Evolutionary conservation across 208 protist species (phyloP).

Genomic region (Borovskyia barvae): DNA sequence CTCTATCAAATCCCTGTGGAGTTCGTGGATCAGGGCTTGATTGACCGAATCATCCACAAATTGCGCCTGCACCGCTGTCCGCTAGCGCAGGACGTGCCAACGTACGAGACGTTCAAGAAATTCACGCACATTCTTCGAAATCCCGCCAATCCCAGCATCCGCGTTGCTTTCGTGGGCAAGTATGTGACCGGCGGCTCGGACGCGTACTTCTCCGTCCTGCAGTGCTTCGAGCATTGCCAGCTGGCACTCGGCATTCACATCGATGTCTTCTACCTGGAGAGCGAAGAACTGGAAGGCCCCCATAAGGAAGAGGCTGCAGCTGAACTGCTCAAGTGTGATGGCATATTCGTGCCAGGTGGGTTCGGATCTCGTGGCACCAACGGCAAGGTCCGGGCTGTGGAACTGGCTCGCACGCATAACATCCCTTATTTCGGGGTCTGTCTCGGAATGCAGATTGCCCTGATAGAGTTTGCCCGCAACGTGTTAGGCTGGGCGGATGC

Average conservation of each 20-base stretch:
- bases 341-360: slow-evolving; percentile 98
- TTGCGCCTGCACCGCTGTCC: slow-evolving; percentile 47
- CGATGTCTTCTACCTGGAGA: slow-evolving; percentile 94
- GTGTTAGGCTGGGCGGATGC: slow-evolving; percentile 91
- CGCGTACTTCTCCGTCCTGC: slow-evolving; percentile 98
- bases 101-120: slow-evolving; percentile 73
- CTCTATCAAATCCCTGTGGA: slow-evolving; percentile 95
- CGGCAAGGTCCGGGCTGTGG: slow-evolving; percentile 95
- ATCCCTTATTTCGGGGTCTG: slow-evolving; percentile 98
- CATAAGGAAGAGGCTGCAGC: slow-evolving; percentile 66
- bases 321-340: slow-evolving; percentile 84
- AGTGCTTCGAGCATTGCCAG: slow-evolving; percentile 96
- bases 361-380: slow-evolving; percentile 98
- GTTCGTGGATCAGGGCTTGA: slow-evolving; percentile 89
- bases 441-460: slow-evolving; percentile 98
- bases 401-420: slow-evolving; percentile 94
- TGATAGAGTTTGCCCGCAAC: slow-evolving; percentile 95
- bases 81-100: slow-evolving; percentile 59
- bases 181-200: slow-evolving; percentile 95
- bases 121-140: slow-evolving; percentile 73
- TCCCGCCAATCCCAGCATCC: slow-evolving; percentile 76
- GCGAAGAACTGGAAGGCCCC: slow-evolving; percentile 73
- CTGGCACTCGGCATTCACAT: slow-evolving; percentile 91
- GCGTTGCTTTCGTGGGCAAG: slow-evolving; percentile 99
- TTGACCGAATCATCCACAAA: slow-evolving; percentile 76